Evolutionary conservation across 352 stramenopile species (phyloP), one percentile per base, ranked within the genome.

Genomic region (Globisporangium heterothallicum): DNA sequence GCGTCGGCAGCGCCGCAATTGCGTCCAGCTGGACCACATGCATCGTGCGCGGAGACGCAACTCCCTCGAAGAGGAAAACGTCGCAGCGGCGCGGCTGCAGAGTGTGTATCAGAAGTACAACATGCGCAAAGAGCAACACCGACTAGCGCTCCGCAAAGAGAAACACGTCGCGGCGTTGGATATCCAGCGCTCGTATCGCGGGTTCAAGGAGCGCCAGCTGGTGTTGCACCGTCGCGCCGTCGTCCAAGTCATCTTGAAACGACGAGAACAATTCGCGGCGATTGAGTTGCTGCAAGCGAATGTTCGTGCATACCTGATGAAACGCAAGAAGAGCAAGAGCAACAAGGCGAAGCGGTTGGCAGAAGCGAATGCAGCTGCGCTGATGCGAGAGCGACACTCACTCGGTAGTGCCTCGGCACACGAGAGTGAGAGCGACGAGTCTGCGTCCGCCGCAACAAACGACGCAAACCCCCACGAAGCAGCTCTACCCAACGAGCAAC

Each of bases 171-270:
- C 79, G 7, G 79, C 69, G 10, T 51, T 80, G 32, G 66, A 84
- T 25, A 90, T 90, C 36, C 79, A 88, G 51, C 66, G 74, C 0
- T 84, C 69, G 6, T 90, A 78, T 44, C 74, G 76, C 24, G 76
- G 74, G 0, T 90, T 86, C 32, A 56, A 60, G 5, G 68, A 79
- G 8, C 73, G 75, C 2, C 65, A 79, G 62, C 49, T 68, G 7
- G 51, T 60, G 10, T 45, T 83, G 13, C 79, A 90, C 35, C 75
- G 72, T 14, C 70, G 74, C 6, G 79, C 79, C 1, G 64, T 90
- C 16, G 58, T 76, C 47, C 60, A 74, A 27, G 72, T 66, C 6
- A 81, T 86, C 32, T 26, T 74, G 24, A 56, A 63, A 24, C 62
- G 68, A 0, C 59, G 71, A 2, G 61, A 86, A 49, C 58, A 89